Conservation (phyloP, 257 asterid genomes). For the Anisodus tanguticus region DNA sequence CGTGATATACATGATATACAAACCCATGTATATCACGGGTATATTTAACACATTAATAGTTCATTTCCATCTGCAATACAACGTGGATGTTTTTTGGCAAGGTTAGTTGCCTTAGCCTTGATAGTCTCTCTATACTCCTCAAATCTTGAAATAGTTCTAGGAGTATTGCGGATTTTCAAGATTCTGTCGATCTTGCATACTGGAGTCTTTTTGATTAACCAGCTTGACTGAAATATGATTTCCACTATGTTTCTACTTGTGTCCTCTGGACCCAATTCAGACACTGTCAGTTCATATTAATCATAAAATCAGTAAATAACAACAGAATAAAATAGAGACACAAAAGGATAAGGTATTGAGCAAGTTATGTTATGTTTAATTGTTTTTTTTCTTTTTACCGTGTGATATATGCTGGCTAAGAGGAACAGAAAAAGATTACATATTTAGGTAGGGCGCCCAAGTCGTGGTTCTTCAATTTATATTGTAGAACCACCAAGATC, state of each 20-base stretch:
- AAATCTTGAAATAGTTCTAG: constrained; percentile 69
- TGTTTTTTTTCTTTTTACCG: too few relatives aligned
- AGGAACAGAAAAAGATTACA: not conserved
- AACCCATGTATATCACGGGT: too few relatives aligned
- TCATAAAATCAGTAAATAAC: too few relatives aligned
- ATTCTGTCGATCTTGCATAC: constrained; percentile 84
- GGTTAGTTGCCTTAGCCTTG: constrained; percentile 69
- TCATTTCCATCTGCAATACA: constrained; percentile 94
- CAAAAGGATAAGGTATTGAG: not conserved
- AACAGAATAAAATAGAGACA: not conserved
- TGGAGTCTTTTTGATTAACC: constrained; percentile 77
- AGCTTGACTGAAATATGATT: constrained; percentile 91
- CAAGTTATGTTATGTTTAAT: not conserved
- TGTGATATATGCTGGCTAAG: not conserved
- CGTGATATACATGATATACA: too few relatives aligned
- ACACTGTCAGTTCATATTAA: constrained; percentile 43
- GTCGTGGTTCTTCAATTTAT: not conserved
- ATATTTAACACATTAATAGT: constrained; percentile 40
- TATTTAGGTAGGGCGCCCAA: not conserved
- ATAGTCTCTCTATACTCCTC: constrained; percentile 82
- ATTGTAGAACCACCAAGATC: not conserved
- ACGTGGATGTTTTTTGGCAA: constrained; percentile 79
- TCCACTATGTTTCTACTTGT: constrained; percentile 96
- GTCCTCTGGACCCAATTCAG: constrained; percentile 81
- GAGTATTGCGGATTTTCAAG: constrained; percentile 76